Conservation (phyloP, 768 basidiomycete species). For the Pleurotus platypus region DNA sequence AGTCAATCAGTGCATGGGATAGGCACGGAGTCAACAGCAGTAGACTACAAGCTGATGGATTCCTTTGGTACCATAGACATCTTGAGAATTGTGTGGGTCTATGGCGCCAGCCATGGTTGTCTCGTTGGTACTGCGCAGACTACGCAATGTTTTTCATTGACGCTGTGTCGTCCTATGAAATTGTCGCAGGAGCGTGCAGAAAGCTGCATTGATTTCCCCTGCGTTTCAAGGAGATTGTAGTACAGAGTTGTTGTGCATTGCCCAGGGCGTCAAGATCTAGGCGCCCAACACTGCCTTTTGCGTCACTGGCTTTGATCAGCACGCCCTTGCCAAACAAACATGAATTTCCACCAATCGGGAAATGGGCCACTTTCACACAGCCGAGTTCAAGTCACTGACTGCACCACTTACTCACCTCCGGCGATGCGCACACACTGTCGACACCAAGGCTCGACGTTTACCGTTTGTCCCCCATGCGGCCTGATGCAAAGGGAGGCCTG, state of each 20-base stretch:
- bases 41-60: too few relatives aligned
- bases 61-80: too few relatives aligned
- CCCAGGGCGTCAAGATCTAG: background rate
- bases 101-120: too few relatives aligned
- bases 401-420: background rate
- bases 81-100: too few relatives aligned
- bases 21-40: too few relatives aligned
- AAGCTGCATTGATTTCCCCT: background rate
- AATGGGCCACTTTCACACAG: background rate
- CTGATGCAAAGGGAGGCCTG: background rate
- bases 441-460: background rate
- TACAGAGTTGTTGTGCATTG: background rate
- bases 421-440: conserved; percentile 2
- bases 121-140: too few relatives aligned
- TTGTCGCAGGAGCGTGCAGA: background rate
- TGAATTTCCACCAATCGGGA: background rate
- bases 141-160: too few relatives aligned
- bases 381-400: background rate
- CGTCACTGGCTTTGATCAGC: background rate
- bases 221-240: conserved; percentile 1
- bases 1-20: too few relatives aligned
- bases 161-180: background rate
- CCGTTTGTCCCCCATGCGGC: conserved; percentile 3
- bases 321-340: background rate
- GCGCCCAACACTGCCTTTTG: background rate